Conservation (phyloP, 1,284 basidiomycete genomes). For the Leccinum pachyderme region DNA sequence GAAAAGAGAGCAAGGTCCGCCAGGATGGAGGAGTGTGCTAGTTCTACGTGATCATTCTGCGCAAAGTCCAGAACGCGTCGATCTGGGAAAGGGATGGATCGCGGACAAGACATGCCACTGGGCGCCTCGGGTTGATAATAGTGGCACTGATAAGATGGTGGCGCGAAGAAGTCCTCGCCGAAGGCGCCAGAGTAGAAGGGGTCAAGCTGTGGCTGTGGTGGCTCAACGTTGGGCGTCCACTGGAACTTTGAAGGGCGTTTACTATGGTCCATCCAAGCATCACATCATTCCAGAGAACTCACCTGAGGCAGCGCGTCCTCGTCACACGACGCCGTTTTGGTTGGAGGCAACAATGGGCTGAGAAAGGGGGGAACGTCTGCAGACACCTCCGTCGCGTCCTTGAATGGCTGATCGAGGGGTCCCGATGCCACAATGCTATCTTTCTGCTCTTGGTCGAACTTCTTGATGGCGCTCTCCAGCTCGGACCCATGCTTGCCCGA, state of each 20-base stretch:
- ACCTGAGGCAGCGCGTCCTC: slow-evolving; percentile 7
- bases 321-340: slow-evolving; percentile 1
- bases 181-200: background rate
- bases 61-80: slow-evolving; percentile 15
- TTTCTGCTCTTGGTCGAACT: slow-evolving; percentile 24
- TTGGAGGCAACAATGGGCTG: slow-evolving; percentile 38
- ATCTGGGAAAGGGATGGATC: background rate
- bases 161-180: slow-evolving; percentile 1
- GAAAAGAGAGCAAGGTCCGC: slow-evolving; percentile 18
- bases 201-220: background rate
- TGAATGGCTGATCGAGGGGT: background rate
- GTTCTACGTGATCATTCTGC: slow-evolving; percentile 2
- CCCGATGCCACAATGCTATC: background rate
- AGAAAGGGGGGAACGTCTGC: slow-evolving; percentile 30
- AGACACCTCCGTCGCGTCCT: background rate
- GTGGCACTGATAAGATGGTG: slow-evolving; percentile 7
- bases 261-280: background rate
- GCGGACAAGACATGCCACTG: background rate
- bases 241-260: too few species aligned
- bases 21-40: slow-evolving; percentile 4
- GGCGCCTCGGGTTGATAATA: slow-evolving; percentile 5
- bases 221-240: too few species aligned
- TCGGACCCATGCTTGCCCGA: slow-evolving; percentile 53
- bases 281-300: slow-evolving; percentile 3
- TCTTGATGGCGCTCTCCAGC: slow-evolving; percentile 46